phyloP scores from a whole-genome alignment of 2,329 filamentous ascomycete genomes.

The Aspergillus neoniger region DNA sequence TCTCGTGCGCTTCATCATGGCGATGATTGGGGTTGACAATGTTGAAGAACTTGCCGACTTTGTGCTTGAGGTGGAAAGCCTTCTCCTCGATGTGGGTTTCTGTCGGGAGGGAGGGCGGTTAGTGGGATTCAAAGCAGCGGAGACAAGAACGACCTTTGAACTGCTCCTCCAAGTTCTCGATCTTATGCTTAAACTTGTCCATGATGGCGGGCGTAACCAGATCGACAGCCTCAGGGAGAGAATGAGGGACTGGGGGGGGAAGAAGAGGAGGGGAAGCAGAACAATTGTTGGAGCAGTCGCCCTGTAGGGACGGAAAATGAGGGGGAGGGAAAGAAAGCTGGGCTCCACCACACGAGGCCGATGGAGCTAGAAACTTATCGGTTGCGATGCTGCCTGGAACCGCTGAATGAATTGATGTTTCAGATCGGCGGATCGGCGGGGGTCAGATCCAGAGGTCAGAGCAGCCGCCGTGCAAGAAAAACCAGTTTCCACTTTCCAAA shows the following conservation, averaged over 20 bases:
- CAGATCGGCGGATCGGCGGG: constrained; percentile 5
- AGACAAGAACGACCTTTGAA: constrained; percentile 27
- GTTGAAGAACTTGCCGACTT: constrained; percentile 65
- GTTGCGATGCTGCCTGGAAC: constrained; percentile 6
- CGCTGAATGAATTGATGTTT: neutral
- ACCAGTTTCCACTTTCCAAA: neutral
- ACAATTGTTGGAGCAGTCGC: neutral
- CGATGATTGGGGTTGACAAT: constrained; percentile 83
- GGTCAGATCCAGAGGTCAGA: neutral
- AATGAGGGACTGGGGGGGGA: neutral
- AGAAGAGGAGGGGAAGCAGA: neutral
- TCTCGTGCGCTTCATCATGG: constrained; percentile 90
- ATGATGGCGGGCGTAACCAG: constrained; percentile 16
- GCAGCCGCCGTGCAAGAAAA: neutral
- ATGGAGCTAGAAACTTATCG: neutral
- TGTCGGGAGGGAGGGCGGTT: constrained; percentile 17
- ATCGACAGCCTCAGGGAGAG: neutral
- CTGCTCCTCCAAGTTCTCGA: constrained; percentile 28
- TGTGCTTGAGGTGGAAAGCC: constrained; percentile 62
- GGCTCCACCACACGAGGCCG: constrained; percentile 1
- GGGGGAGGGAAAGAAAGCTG: neutral
- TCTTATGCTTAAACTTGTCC: constrained; percentile 30
- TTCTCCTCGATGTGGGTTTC: constrained; percentile 50
- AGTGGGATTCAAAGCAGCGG: neutral
- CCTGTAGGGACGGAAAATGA: neutral